phyloP scores from a whole-genome alignment of 2,329 filamentous ascomycete genomes.

The Xylariales sp. region DNA sequence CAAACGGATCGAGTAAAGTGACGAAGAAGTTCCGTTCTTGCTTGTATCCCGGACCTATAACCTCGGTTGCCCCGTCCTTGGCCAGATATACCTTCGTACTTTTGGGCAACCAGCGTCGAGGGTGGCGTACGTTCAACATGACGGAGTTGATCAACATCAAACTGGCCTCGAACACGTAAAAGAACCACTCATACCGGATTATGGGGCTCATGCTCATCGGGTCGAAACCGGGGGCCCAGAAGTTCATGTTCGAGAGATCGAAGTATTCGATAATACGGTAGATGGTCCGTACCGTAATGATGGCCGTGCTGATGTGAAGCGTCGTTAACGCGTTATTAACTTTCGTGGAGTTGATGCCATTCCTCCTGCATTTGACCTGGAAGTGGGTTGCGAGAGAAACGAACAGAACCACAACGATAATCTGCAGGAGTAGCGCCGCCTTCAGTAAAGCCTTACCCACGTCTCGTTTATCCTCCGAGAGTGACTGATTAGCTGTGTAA shows the following conservation, averaged over 20 bases:
- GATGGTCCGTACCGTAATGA: slow-evolving; percentile 51
- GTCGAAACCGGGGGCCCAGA: slow-evolving; percentile 33
- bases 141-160: slow-evolving; percentile 48
- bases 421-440: slow-evolving; percentile 48
- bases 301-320: slow-evolving; percentile 44
- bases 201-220: slow-evolving; percentile 35
- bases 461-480: slow-evolving; percentile 32
- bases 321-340: slow-evolving; percentile 36
- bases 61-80: slow-evolving; percentile 40
- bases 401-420: slow-evolving; percentile 47
- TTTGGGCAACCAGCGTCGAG: slow-evolving; percentile 44
- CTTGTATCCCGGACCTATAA: slow-evolving; percentile 43
- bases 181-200: slow-evolving; percentile 55
- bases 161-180: slow-evolving; percentile 51
- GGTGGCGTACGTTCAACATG: slow-evolving; percentile 47
- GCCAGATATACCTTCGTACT: slow-evolving; percentile 45
- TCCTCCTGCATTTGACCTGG: slow-evolving; percentile 37
- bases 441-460: slow-evolving; percentile 44
- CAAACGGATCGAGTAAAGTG: slow-evolving; percentile 39
- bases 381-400: slow-evolving; percentile 42
- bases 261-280: slow-evolving; percentile 59
- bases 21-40: slow-evolving; percentile 39
- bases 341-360: slow-evolving; percentile 27
- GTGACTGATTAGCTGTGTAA: slow-evolving; percentile 40
- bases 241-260: slow-evolving; percentile 36